Conservation (phyloP, 192 early-diverging fungal species). For the Podila epigama region DNA sequence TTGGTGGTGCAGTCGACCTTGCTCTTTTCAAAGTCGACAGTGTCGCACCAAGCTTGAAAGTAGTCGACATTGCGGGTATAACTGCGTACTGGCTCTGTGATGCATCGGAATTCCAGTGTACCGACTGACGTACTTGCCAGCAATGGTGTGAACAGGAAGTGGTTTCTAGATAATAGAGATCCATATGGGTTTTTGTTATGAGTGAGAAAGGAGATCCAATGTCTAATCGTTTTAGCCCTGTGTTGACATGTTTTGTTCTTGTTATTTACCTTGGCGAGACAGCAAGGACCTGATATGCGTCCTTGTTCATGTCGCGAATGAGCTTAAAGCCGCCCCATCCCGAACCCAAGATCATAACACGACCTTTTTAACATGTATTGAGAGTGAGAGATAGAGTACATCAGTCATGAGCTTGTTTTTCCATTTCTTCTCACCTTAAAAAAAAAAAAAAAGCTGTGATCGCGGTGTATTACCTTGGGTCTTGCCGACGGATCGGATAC, state of each 20-base stretch:
- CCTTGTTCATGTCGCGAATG: slow-evolving; percentile 71
- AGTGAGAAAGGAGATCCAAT: no score
- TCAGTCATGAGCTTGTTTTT: no score
- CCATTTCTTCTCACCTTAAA: no score
- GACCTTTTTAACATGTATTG: not conserved
- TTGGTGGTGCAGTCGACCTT: slow-evolving; percentile 35
- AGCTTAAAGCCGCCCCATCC: slow-evolving; percentile 79
- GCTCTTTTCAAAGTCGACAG: slow-evolving; percentile 43
- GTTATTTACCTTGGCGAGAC: slow-evolving; percentile 72
- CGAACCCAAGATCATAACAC: slow-evolving; percentile 56
- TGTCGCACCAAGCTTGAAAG: slow-evolving; percentile 69
- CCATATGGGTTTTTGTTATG: no score
- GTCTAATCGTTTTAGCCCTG: no score
- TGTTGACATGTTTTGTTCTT: not conserved
- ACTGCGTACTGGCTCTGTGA: slow-evolving; percentile 81
- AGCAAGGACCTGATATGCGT: slow-evolving; percentile 74
- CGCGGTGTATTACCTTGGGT: slow-evolving; percentile 37
- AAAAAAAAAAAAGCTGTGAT: slow-evolving; percentile 9
- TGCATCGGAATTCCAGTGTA: slow-evolving; percentile 86
- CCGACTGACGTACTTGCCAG: slow-evolving; percentile 87
- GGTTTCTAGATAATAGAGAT: slow-evolving; percentile 59
- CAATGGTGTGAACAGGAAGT: slow-evolving; percentile 89
- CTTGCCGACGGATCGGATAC: slow-evolving; percentile 50
- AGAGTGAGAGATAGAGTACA: slow-evolving; percentile 33
- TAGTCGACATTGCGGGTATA: slow-evolving; percentile 65